Evolutionary conservation across 805 yeast genomes (phyloP), one percentile per base, ranked within the genome.

Genomic region (Myxozyma monticola): DNA sequence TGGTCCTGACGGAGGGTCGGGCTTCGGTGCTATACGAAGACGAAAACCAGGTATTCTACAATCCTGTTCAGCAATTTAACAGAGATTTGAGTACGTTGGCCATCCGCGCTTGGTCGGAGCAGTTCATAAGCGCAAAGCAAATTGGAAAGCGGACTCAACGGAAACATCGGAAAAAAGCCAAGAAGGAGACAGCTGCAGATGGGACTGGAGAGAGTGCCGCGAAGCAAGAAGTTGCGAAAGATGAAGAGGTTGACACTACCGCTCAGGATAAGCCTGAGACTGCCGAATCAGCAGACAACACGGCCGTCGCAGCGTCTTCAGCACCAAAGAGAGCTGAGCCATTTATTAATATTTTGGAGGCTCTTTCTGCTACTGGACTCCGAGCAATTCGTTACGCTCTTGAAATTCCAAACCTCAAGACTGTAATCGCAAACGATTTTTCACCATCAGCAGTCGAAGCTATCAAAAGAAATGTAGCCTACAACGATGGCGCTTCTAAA

Each of bases 21-120:
- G 97, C 98, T 12, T 78, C 83, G 21, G 82, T 93, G 37, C 72
- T 90, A 28, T 85, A 85, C 55, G 91, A 96, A 3, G 84, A 86
- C 61, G 82, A 82, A 42, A 89, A 86, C 59, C 76, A 76, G 53
- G 99, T 93, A 9, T 93, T 93, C 65, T 93, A 93, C 70, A 93
- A 93, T 66, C 97, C 96, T 8, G 85, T 93, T 48, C 99, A 93
- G 70, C 98, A 91, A 69, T 93, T 89, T 70, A 93, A 93, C 68
- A 78, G 99, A 62, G 99, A 93, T 65, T 71, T 93, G 42, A 85
- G 95, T 59, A 85, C 88, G 4, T 72, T 84, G 60, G 89, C 88
- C 7, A 90, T 93, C 54, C 78, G 82, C 49, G 95, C 98, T 0
- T 93, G 95, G 91, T 76, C 83, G 35, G 80, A 84, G 48, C 61